Evolutionary conservation across 305 asterid genomes (phyloP).

Genomic region (Rubia occidens): DNA sequence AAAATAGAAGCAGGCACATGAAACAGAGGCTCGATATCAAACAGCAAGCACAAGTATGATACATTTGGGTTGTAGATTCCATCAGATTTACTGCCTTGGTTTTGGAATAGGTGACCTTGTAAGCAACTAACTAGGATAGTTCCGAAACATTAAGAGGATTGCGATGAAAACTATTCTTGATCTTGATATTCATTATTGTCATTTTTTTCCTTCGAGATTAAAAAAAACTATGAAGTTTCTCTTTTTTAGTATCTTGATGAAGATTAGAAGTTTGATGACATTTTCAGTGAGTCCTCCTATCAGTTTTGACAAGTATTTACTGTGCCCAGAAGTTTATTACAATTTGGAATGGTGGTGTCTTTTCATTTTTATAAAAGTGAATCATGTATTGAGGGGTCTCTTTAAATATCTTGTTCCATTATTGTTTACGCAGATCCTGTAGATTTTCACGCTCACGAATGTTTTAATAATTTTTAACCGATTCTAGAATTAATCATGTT

Average conservation of each 20-base stretch:
- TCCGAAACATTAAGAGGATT: not conserved
- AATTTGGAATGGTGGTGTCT: not conserved
- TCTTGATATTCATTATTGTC: too few relatives aligned
- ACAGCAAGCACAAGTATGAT: constrained; percentile 55
- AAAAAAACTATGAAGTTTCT: too few relatives aligned
- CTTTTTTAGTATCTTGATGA: not conserved
- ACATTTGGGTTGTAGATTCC: not conserved
- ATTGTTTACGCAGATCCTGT: not conserved
- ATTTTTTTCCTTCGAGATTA: not conserved
- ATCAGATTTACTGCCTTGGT: not conserved
- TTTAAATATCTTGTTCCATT: not conserved
- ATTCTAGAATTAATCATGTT: not conserved
- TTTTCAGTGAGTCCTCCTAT: not conserved
- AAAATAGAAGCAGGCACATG: constrained; percentile 39
- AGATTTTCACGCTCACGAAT: not conserved
- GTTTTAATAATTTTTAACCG: not conserved
- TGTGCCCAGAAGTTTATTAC: not conserved
- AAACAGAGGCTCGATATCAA: constrained; percentile 55
- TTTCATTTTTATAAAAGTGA: not conserved
- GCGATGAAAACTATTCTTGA: not conserved
- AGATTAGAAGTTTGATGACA: not conserved
- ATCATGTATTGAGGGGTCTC: not conserved
- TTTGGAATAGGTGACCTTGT: not conserved
- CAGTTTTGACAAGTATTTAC: not conserved
- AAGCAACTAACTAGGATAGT: not conserved